Conservation (phyloP, 2,329 filamentous ascomycete genomes). For the Pseudocercospora crystallina region DNA sequence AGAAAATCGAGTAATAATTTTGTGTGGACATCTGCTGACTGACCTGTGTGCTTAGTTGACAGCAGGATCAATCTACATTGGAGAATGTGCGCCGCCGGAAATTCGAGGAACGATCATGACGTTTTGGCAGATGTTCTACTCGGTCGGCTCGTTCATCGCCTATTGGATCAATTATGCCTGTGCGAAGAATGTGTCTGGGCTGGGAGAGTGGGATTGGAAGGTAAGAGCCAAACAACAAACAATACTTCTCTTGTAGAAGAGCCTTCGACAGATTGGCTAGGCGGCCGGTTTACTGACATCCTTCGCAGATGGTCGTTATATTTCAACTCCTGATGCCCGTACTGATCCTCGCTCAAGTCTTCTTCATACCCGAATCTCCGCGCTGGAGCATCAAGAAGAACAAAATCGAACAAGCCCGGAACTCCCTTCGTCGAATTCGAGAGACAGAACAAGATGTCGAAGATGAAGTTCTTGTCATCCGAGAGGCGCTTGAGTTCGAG, state of each 20-base stretch:
- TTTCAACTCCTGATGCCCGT: slow-evolving; percentile 69
- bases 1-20: too few relatives aligned
- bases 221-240: too few relatives aligned
- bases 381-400: slow-evolving; percentile 66
- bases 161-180: slow-evolving; percentile 67
- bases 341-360: slow-evolving; percentile 61
- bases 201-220: slow-evolving; percentile 72
- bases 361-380: slow-evolving; percentile 67
- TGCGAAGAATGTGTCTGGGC: slow-evolving; percentile 52
- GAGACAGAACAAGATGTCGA: slow-evolving; percentile 66
- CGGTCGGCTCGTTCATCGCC: slow-evolving; percentile 64
- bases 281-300: too few relatives aligned
- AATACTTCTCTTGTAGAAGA: too few relatives aligned
- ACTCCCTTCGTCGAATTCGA: slow-evolving; percentile 60
- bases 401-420: slow-evolving; percentile 61
- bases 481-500: slow-evolving; percentile 69
- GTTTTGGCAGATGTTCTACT: slow-evolving; percentile 69
- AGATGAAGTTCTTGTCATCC: slow-evolving; percentile 63
- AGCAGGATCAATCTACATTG: slow-evolving; percentile 3
- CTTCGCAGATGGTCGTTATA: slow-evolving; percentile 68
- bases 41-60: too few relatives aligned
- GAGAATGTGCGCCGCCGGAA: slow-evolving; percentile 63
- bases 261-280: too few relatives aligned
- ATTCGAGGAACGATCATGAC: slow-evolving; percentile 69
- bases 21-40: too few relatives aligned